Base-by-base conservation (phyloP, 108 stramenopile species). In the Epipyxis sp. region DNA sequence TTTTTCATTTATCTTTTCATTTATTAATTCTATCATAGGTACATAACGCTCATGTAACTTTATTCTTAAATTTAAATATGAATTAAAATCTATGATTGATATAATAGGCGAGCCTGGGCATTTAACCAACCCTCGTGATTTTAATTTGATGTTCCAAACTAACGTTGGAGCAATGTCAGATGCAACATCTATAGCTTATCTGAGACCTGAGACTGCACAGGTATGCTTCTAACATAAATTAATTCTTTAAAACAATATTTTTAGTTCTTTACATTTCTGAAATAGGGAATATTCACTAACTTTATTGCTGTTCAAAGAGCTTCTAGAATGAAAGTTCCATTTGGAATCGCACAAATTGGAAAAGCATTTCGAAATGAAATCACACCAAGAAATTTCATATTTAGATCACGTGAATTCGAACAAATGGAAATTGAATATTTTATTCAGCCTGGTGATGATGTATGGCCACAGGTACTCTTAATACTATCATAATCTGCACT, bases 361-460 rank as follows among this genome's bases (percentile, higher is more conserved):
- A 97, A 96, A 86, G 94, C 96, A 35, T 98, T 97, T 82, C 91
- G 97, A 3, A 98, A 98, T 82, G 97, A 98, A 81, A 97, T 98
- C 59, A 95, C 95, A 2, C 94, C 95, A 1, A 84, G 95, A 25
- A 95, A 96, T 77, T 98, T 95, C 80, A 92, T 98, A 76, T 98
- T 97, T 80, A 93, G 96, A 61, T 85, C 86, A n/a, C 87, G 97
- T 6, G 97, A 98, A 84, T 98, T 98, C 78, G 95, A 97, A 85
- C 97, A 98, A 87, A 94, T 94, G 93, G 97, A 98, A 81, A 89
- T 97, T 41, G 92, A 97, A 81, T 94, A 93, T 79, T 97, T 97
- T 76, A 92, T 93, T 68, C 88, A 87, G 54, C 92, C 91, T 0
- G 92, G 87, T 25, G 93, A 92, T 76, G 92, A 92, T 69, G 92